These are phyloP conservation scores for Xylariaceae sp. DNA, from an alignment of 2,329 filamentous ascomycete genomes.

Conservation along the genomic window DNA sequence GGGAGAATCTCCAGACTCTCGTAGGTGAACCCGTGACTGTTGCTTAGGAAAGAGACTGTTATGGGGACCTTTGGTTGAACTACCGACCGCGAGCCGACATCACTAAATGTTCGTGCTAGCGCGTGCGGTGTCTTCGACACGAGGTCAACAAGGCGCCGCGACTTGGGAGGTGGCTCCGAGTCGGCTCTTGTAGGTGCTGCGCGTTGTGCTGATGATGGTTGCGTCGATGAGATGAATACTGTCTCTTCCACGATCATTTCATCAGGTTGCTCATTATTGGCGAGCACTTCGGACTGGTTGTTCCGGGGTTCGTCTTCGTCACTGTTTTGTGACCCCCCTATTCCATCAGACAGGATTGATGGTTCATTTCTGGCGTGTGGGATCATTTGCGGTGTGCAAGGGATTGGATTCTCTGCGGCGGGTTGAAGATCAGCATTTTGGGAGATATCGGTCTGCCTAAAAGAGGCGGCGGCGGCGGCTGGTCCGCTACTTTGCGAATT, in stretches of 20 bases:
- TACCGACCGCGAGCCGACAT: constrained; percentile 28
- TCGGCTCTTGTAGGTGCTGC: constrained; percentile 24
- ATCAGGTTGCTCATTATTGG: constrained; percentile 8
- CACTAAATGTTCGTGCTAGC: constrained; percentile 33
- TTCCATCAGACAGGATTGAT: background rate
- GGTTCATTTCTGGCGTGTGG: constrained; percentile 5
- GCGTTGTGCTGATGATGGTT: constrained; percentile 14
- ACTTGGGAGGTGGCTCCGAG: constrained; percentile 34
- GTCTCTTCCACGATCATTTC: constrained; percentile 25
- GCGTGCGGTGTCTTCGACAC: constrained; percentile 19
- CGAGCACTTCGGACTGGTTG: background rate
- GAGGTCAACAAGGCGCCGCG: constrained; percentile 16
- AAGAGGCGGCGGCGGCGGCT: background rate
- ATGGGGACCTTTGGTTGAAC: constrained; percentile 14
- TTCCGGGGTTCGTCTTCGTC: too few species aligned
- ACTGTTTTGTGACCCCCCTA: background rate
- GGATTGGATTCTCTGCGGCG: constrained; percentile 5
- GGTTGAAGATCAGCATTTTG: background rate
- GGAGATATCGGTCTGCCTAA: background rate
- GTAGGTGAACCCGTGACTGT: constrained; percentile 26
- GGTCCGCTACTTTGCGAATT: constrained; percentile 11
- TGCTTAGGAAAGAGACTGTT: constrained; percentile 23
- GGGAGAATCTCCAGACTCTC: constrained; percentile 47
- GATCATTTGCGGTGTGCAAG: constrained; percentile 21
- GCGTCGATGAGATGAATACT: constrained; percentile 20